Evolutionary conservation across 805 yeast genomes (phyloP).

Genomic region (Debaryomyces tyrocola): DNA sequence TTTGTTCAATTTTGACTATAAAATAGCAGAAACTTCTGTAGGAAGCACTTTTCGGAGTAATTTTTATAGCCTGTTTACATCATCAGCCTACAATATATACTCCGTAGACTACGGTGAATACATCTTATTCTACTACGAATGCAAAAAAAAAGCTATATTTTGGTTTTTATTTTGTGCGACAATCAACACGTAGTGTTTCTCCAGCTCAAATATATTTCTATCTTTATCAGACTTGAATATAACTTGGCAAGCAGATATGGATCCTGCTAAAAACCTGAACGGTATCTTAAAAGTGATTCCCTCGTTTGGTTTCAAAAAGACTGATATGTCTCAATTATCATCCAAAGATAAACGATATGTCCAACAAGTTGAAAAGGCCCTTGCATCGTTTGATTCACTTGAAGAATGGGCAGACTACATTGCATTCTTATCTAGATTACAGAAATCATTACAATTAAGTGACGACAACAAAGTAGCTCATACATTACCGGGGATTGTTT

Average conservation of each 20-base stretch:
- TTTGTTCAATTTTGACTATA: too few species aligned
- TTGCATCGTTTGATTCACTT: conserved; percentile 73
- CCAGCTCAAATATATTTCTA: too few species aligned
- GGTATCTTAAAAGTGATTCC: conserved; percentile 4
- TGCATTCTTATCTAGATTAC: conserved; percentile 77
- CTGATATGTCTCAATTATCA: conserved; percentile 14
- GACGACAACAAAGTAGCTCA: conserved; percentile 27
- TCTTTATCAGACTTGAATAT: too few species aligned
- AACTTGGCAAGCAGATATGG: neutral
- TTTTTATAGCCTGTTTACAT: too few species aligned
- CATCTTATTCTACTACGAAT: too few species aligned
- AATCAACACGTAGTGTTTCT: neutral
- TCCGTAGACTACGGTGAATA: too few species aligned
- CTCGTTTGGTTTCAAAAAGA: conserved; percentile 7
- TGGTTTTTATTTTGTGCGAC: neutral
- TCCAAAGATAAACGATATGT: conserved; percentile 69
- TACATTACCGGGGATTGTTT: conserved; percentile 56
- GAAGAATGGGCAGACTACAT: conserved; percentile 99
- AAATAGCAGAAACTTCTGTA: too few species aligned
- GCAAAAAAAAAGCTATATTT: too few species aligned
- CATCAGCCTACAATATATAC: too few species aligned
- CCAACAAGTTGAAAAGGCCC: conserved; percentile 68
- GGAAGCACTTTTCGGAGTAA: too few species aligned
- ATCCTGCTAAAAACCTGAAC: conserved; percentile 1
- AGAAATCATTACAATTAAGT: conserved; percentile 57